Percentiles rank a stretch among this genome's conserved stretches.
These are phyloP conservation scores for Hanseniaspora thailandica DNA, from an alignment of 805 yeast genomes.

Conservation along the genomic window DNA sequence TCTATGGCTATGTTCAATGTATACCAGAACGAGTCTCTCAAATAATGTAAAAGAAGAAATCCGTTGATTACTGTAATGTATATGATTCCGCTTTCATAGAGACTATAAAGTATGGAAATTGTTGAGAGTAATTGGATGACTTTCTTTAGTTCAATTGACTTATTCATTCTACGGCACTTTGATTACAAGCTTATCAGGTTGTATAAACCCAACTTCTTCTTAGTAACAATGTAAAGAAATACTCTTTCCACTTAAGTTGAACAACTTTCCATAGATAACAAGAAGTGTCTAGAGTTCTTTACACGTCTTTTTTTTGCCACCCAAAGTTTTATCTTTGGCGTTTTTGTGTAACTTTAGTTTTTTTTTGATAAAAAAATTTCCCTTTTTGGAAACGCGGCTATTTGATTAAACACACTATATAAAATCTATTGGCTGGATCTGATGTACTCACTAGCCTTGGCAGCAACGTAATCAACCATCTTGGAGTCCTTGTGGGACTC, in stretches of 20 bases:
- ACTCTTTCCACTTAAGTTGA: too few relatives aligned
- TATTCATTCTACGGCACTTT: background rate
- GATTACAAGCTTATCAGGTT: too few relatives aligned
- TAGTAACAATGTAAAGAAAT: too few relatives aligned
- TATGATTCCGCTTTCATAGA: background rate
- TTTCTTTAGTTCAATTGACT: background rate
- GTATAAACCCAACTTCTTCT: too few relatives aligned
- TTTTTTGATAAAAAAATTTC: background rate
- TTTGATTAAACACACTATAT: background rate
- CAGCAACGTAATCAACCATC: conserved; percentile 72
- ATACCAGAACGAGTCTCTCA: background rate
- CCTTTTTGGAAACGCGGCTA: too few relatives aligned
- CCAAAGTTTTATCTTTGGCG: too few relatives aligned
- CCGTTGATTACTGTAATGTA: background rate
- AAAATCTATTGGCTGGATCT: conserved; percentile 21
- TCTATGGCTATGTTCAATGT: background rate
- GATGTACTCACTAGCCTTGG: conserved; percentile 76
- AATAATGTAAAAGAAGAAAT: background rate
- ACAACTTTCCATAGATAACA: too few relatives aligned
- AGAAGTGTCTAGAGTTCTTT: too few relatives aligned
- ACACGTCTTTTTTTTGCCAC: too few relatives aligned
- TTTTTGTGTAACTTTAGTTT: too few relatives aligned
- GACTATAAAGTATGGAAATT: background rate
- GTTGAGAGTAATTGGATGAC: background rate
- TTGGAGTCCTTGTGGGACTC: conserved; percentile 56